Evolutionary conservation across 1,284 basidiomycete species (phyloP), one percentile per base, ranked within the genome.

Genomic region (Sanghuangporus weigelae): DNA sequence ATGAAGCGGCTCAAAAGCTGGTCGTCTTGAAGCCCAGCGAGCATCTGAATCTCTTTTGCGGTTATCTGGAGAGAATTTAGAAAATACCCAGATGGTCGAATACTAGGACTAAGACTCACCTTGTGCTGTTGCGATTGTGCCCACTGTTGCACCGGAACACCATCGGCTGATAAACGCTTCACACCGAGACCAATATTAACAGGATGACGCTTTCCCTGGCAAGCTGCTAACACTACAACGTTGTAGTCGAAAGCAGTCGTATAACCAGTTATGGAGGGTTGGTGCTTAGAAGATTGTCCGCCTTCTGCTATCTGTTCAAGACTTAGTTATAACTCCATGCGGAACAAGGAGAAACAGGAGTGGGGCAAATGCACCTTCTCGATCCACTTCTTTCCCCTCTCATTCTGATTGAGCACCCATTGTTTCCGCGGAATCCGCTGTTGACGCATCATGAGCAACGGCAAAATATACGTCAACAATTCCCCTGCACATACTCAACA

Each of bases 401-500:
- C 70, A 0, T 82, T 87, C 36, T 78, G 73, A 63, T 81, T 79
- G 66, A 91, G 87, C 62, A 79, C 77, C 90, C 90, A 92, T 66
- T 86, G 85, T 19, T 83, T 75, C 19, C 89, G 80, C 2, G 90
- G 87, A 72, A 92, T 88, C 35, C 89, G 83, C 64, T 89, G 79
- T 72, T 92, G 90, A 16, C 89, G 78, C 89, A 92, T 92, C 87
- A 92, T 91, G 67, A 92, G 83, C 14, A 90, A 77, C 0, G 90
- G 89, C n/a, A 92, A 77, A 76, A 91, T 85, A 66, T 86, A 79
- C 21, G 84, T 84, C 71, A 92, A 82, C 65, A 89, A 75, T 69
- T 84, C 81, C 35, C 88, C 90, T 92, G 60, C 36, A 21, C 12
- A n/a, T 31, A 11, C 38, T 39, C 19, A 19, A 40, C 23, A 16